phyloP scores from a whole-genome alignment of 2,329 filamentous ascomycete genomes.

The Dactylellina parvicollis region DNA sequence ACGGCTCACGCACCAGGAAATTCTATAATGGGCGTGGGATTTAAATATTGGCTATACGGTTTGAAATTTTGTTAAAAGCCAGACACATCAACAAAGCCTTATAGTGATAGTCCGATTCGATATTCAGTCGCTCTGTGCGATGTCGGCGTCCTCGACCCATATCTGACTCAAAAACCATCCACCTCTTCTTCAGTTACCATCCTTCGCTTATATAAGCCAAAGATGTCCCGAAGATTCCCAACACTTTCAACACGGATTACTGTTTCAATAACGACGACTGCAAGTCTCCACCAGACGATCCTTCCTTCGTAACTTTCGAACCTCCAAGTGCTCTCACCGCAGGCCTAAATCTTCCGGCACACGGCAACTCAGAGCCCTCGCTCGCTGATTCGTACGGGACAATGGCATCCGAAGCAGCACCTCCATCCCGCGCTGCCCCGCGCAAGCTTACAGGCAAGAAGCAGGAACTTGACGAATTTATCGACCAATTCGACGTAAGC shows the following conservation, averaged over 20 bases:
- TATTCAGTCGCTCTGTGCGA: too few relatives aligned
- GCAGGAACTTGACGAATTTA: constrained; percentile 79
- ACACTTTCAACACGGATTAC: constrained; percentile 41
- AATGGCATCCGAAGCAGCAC: constrained; percentile 28
- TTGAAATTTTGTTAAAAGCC: too few relatives aligned
- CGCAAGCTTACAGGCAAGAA: constrained; percentile 81
- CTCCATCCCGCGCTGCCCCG: constrained; percentile 58
- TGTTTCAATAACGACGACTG: constrained; percentile 11
- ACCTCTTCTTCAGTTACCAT: too few relatives aligned
- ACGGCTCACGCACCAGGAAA: too few relatives aligned
- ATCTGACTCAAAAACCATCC: too few relatives aligned
- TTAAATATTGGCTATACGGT: too few relatives aligned
- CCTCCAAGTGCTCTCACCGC: background rate
- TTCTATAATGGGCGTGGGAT: too few relatives aligned
- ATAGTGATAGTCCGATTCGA: too few relatives aligned
- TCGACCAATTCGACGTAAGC: constrained; percentile 90
- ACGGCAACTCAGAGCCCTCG: background rate
- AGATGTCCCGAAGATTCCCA: constrained; percentile 41
- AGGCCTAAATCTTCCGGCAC: background rate
- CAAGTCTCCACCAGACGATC: background rate
- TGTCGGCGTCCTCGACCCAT: too few relatives aligned
- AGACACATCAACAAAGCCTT: too few relatives aligned
- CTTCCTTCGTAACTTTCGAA: background rate
- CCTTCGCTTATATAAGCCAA: constrained; percentile 27
- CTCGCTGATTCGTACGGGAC: background rate